Conservation (phyloP, 176 grass and related monocot species). For the Dendrocalamus sinicus region DNA sequence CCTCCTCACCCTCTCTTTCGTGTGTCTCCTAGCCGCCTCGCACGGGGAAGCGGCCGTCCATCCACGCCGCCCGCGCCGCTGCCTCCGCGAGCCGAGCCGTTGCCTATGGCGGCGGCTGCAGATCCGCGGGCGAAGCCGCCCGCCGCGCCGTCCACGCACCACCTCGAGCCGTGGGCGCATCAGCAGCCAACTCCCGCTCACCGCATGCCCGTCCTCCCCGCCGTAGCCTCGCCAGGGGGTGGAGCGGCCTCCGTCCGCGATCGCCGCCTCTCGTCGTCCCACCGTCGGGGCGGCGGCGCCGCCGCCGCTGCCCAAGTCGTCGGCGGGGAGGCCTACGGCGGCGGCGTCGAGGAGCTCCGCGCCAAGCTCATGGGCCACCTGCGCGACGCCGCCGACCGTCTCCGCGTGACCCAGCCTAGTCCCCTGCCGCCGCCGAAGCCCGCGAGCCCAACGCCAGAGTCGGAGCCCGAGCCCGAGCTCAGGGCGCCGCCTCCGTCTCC, state of each 20-base stretch:
- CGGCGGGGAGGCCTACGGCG: slow-evolving; percentile 22
- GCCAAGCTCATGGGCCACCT: slow-evolving; percentile 79
- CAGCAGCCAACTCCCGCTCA: slow-evolving; percentile 39
- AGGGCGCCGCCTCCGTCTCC: slow-evolving; percentile 21
- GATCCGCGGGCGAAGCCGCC: slow-evolving; percentile 65
- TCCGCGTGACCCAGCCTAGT: slow-evolving; percentile 18
- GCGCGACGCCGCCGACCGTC: slow-evolving; percentile 64
- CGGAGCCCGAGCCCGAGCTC: neutral
- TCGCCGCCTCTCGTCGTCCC: slow-evolving; percentile 29
- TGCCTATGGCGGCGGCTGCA: slow-evolving; percentile 63
- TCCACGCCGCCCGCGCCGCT: neutral
- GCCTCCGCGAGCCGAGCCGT: neutral
- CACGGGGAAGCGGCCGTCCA: slow-evolving; percentile 1
- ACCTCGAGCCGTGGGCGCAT: slow-evolving; percentile 55
- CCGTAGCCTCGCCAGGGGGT: neutral
- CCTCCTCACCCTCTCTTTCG: neutral
- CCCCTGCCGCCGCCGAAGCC: neutral
- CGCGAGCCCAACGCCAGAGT: neutral
- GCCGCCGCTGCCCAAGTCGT: neutral
- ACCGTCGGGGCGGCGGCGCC: neutral
- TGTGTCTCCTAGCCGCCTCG: slow-evolving; percentile 20
- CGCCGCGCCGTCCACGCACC: slow-evolving; percentile 36
- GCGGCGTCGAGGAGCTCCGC: slow-evolving; percentile 57
- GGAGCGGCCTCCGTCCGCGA: neutral
- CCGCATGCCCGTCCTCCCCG: slow-evolving; percentile 20